Evolutionary conservation across 495 filamentous ascomycete genomes (phyloP).

Genomic region (Hypoxylon lenormandii): DNA sequence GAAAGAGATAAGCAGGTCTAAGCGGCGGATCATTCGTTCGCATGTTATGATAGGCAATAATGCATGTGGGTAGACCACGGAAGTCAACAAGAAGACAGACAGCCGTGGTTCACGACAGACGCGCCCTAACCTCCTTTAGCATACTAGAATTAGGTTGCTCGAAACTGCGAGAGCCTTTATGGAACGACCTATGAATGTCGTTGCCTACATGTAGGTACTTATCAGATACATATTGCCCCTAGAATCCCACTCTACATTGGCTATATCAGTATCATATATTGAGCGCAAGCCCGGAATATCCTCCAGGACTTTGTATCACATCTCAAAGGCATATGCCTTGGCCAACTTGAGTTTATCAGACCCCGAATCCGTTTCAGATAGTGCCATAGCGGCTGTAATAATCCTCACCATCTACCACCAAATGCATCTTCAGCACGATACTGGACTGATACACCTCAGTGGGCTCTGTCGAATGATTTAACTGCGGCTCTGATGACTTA

Average conservation of each 20-base stretch:
- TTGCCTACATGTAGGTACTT: no score
- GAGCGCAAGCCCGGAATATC: slow-evolving; percentile 27
- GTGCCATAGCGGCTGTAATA: slow-evolving; percentile 41
- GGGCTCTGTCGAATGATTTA: slow-evolving; percentile 46
- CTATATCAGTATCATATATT: slow-evolving; percentile 33
- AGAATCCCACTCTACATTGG: slow-evolving; percentile 47
- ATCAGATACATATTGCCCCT: no score
- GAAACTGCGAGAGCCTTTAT: not conserved
- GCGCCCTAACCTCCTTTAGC: not conserved
- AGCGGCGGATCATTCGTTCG: slow-evolving; percentile 12
- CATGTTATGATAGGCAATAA: slow-evolving; percentile 23
- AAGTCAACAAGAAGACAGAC: slow-evolving; percentile 6
- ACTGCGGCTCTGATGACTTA: no score
- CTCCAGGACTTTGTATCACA: slow-evolving; percentile 25
- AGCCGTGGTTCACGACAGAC: not conserved
- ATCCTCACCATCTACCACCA: slow-evolving; percentile 45
- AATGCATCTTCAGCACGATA: slow-evolving; percentile 38
- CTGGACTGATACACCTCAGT: slow-evolving; percentile 44
- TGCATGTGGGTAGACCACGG: slow-evolving; percentile 12
- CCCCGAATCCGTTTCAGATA: slow-evolving; percentile 31
- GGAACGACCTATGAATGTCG: slow-evolving; percentile 10
- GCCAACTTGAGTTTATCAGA: slow-evolving; percentile 41
- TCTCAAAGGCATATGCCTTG: slow-evolving; percentile 36
- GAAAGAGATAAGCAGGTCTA: slow-evolving; percentile 3
- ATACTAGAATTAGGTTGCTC: not conserved